Conservation (phyloP, 2,329 filamentous ascomycete species). For the Phaeosphaeriaceae sp. region DNA sequence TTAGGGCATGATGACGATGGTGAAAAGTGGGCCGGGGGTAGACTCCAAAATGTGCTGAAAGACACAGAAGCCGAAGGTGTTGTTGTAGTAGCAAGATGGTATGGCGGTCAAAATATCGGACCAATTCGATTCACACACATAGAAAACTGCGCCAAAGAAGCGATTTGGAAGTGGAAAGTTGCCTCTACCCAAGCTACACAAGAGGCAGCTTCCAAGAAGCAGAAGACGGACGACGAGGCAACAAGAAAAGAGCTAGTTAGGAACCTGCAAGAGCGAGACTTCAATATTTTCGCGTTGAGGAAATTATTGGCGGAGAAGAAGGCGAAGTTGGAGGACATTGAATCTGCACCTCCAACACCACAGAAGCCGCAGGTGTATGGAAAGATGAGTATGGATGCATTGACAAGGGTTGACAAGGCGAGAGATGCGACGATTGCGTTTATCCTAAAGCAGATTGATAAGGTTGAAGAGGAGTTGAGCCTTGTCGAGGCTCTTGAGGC, state of each 20-base stretch:
- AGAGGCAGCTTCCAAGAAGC: conserved; percentile 46
- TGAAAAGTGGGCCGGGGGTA: conserved; percentile 59
- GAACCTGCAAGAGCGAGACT: conserved; percentile 51
- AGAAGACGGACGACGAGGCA: conserved; percentile 43
- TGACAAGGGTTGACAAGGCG: conserved; percentile 56
- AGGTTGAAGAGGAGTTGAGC: conserved; percentile 52
- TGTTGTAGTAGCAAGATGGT: conserved; percentile 62
- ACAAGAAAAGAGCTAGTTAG: conserved; percentile 48
- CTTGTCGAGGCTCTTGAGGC: conserved; percentile 31
- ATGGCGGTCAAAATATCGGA: conserved; percentile 60
- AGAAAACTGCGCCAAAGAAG: conserved; percentile 56
- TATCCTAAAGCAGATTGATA: conserved; percentile 60
- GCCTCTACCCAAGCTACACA: conserved; percentile 39
- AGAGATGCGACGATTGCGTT: conserved; percentile 61
- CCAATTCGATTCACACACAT: conserved; percentile 61
- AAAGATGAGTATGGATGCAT: conserved; percentile 48
- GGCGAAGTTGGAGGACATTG: conserved; percentile 36
- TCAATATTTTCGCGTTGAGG: conserved; percentile 56
- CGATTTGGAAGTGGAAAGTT: conserved; percentile 52
- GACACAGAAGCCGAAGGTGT: conserved; percentile 53
- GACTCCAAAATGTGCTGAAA: conserved; percentile 55
- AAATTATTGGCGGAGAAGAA: conserved; percentile 53
- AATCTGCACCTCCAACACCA: conserved; percentile 32
- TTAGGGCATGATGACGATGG: conserved; percentile 60
- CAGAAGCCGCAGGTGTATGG: conserved; percentile 50